Percentiles rank a stretch among this genome's conserved stretches.
These are phyloP conservation scores for Microsporum canis DNA, from an alignment of 2,329 filamentous ascomycete genomes.

Conservation along the genomic window DNA sequence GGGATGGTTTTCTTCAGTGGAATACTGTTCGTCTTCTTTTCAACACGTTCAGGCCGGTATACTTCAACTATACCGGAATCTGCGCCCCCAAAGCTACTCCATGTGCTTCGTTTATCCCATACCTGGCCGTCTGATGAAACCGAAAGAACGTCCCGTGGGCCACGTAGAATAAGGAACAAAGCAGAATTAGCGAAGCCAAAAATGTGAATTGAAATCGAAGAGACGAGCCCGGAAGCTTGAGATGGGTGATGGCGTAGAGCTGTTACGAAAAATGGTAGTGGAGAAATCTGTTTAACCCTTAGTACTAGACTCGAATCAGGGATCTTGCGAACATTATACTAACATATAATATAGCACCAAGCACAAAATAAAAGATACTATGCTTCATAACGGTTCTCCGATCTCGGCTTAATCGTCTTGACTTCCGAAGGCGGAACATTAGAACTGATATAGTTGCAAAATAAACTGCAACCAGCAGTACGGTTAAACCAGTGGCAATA, in stretches of 20 bases:
- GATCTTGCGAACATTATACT: conserved; percentile 5
- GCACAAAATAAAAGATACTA: conserved; percentile 19
- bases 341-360: conserved; percentile 17
- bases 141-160: conserved; percentile 9
- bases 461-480: conserved; percentile 14
- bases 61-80: neutral
- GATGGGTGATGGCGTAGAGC: conserved; percentile 3
- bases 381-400: conserved; percentile 19
- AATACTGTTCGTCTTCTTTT: neutral
- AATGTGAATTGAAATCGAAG: conserved; percentile 17
- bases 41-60: neutral
- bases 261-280: conserved; percentile 18
- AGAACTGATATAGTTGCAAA: conserved; percentile 14
- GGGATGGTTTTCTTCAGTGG: neutral
- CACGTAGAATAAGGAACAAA: conserved; percentile 19
- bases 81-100: conserved; percentile 1
- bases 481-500: conserved; percentile 15
- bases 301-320: neutral
- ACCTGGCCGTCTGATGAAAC: neutral
- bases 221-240: conserved; percentile 15
- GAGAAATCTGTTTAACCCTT: conserved; percentile 12
- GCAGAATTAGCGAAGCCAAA: conserved; percentile 17
- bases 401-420: conserved; percentile 13
- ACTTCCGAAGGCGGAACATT: conserved; percentile 14
- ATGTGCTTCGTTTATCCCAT: conserved; percentile 3